A percentile compares a stretch with the other conserved stretches of the same genome.
Conservation (phyloP, 306 rosid species). For the Quercus aquifolioides region DNA sequence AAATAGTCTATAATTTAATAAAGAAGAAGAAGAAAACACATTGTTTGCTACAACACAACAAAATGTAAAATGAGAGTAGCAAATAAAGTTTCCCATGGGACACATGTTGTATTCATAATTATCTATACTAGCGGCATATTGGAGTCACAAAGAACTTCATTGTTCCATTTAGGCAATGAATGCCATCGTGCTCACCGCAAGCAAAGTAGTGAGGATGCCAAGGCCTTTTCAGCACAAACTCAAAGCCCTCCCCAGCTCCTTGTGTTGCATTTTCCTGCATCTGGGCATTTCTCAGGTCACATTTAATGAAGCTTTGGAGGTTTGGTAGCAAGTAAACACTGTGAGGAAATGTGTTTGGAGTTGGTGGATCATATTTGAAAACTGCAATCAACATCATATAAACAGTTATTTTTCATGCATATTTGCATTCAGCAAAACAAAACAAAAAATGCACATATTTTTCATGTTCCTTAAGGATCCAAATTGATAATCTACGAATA, state of each 20-base stretch:
- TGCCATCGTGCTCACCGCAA: slow-evolving; percentile 31
- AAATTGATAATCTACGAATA: no score
- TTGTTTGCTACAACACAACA: no score
- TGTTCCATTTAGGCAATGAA: slow-evolving; percentile 54
- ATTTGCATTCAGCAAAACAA: no score
- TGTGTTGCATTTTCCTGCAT: slow-evolving; percentile 24
- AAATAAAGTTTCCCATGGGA: no score
- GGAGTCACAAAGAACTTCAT: slow-evolving; percentile 41
- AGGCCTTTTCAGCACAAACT: slow-evolving; percentile 30
- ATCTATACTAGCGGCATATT: neutral
- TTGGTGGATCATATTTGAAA: slow-evolving; percentile 44
- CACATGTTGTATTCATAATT: neutral
- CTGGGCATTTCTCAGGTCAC: slow-evolving; percentile 42
- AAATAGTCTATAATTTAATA: no score
- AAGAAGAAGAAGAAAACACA: no score
- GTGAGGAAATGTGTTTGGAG: slow-evolving; percentile 10
- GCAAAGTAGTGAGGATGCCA: slow-evolving; percentile 64
- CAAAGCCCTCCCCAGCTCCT: slow-evolving; percentile 41
- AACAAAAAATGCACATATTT: no score
- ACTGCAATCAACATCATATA: slow-evolving; percentile 19
- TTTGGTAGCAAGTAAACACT: slow-evolving; percentile 43
- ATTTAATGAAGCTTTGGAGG: slow-evolving; percentile 43
- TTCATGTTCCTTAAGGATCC: no score
- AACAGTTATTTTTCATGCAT: no score
- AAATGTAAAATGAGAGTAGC: no score